phyloP scores from a whole-genome alignment of 83 land plant genomes.

The Isoetes engelmannii region DNA sequence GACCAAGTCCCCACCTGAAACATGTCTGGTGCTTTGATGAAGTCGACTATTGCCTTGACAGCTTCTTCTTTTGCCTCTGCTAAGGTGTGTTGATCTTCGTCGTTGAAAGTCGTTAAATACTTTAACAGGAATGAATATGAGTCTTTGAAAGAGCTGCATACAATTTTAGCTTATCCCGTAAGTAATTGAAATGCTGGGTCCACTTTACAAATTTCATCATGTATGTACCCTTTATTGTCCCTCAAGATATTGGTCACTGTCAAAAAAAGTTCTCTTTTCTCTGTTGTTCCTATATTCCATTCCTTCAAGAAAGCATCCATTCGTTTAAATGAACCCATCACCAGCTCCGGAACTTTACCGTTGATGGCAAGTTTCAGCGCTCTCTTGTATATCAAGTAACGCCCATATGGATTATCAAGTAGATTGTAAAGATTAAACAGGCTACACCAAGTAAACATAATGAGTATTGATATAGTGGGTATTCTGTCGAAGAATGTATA shows the following conservation, averaged over 20 bases:
- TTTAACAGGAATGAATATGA: constrained; percentile 61
- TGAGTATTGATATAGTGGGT: neutral
- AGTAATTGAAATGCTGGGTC: neutral
- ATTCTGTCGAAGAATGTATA: neutral
- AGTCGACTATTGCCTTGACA: constrained; percentile 74
- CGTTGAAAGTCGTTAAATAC: constrained; percentile 81
- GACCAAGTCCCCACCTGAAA: constrained; percentile 52
- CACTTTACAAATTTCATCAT: neutral
- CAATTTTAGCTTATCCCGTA: neutral
- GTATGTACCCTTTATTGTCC: constrained; percentile 71
- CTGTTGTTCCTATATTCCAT: constrained; percentile 66
- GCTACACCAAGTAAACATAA: constrained; percentile 32
- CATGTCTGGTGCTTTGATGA: constrained; percentile 88
- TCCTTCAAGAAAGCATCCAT: constrained; percentile 82
- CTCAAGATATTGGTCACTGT: constrained; percentile 66
- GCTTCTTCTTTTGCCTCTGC: constrained; percentile 90
- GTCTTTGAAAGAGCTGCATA: constrained; percentile 66
- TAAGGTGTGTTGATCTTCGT: constrained; percentile 52
- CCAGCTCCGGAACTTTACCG: constrained; percentile 77
- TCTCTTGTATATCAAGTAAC: constrained; percentile 64
- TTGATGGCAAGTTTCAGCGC: constrained; percentile 59
- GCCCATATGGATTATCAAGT: constrained; percentile 67
- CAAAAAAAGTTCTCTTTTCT: constrained; percentile 66
- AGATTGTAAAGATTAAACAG: constrained; percentile 85
- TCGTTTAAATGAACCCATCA: constrained; percentile 75